Evolutionary conservation across 192 early-diverging fungal genomes (phyloP).

Genomic region (Physocladia obscura): DNA sequence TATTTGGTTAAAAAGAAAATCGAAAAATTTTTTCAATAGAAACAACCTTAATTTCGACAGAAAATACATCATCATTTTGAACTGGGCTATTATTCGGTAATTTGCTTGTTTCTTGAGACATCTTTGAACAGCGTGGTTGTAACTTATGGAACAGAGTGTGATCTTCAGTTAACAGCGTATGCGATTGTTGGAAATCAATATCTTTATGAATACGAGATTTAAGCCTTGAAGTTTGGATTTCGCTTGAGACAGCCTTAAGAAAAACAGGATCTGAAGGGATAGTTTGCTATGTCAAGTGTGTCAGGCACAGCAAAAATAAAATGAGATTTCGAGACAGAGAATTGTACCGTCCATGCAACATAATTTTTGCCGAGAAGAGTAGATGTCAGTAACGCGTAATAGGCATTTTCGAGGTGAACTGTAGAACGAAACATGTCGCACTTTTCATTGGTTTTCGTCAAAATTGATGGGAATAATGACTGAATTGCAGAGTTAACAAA

Average conservation of each 20-base stretch:
- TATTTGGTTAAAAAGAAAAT: background rate
- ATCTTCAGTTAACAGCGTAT: background rate
- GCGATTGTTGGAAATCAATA: background rate
- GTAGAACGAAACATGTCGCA: too few species aligned
- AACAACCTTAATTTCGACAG: conserved; percentile 12
- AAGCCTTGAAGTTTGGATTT: background rate
- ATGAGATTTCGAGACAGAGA: too few species aligned
- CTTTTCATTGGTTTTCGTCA: too few species aligned
- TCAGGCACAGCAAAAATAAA: too few species aligned
- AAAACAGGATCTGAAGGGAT: background rate
- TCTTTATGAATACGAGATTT: background rate
- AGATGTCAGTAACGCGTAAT: background rate
- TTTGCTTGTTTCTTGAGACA: too few species aligned
- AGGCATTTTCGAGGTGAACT: background rate
- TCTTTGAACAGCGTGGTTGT: too few species aligned
- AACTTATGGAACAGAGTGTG: conserved; percentile 4
- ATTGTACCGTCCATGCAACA: too few species aligned
- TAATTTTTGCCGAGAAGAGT: background rate
- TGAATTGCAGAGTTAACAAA: too few species aligned
- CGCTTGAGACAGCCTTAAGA: background rate
- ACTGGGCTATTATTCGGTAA: background rate
- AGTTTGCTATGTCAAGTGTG: background rate
- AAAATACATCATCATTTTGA: background rate
- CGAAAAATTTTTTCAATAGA: too few species aligned
- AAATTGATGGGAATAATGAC: too few species aligned